Evolutionary conservation across 768 basidiomycete species (phyloP), one percentile per base, ranked within the genome.

Genomic region (Tricholoma bakamatsutake): DNA sequence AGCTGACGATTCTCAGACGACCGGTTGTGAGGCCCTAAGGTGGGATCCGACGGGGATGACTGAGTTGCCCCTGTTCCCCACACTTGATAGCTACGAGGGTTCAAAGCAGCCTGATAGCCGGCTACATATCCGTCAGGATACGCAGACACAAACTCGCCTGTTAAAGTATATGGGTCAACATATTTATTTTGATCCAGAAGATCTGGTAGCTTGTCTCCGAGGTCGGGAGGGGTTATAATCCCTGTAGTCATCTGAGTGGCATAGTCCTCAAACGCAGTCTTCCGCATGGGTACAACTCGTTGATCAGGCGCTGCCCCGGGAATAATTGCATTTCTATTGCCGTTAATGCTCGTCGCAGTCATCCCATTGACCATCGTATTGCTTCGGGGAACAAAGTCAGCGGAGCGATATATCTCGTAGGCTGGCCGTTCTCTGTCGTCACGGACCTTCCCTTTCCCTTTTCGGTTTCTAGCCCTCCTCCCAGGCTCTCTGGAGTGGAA

Each of bases 231-330:
- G 21, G 8, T 43, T 30, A 37, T n/a, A 31, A 24, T 10, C 11
- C 53, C 50, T 30, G 40, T 46, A 28, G 15, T 24, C 9, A 43
- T 17, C 12, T 51, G 18, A 13, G 43, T 31, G 8, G 39, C 13
- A 7, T 31, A 30, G 11, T 56, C 46, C 11, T 53, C 55, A 27
- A 55, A 54, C 33, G 59, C 53, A 34, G 37, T 56, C 33, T 40
- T 17, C 5, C 53, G 58, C 28, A 48, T 48, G 18, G 62, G 66
- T n/a, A 73, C 57, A 43, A 69, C 63, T 24, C 69, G 69, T 43
- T 68, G 69, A 24, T 63, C 64, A 2, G 69, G 69, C 4, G 61
- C 59, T 15, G 72, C 68, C 13, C 70, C 70, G 0, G 71, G 61
- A 13, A 73, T 67, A 34, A 69, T 67, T 0, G 67, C 69, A 49